phyloP scores from a whole-genome alignment of 345 rosid genomes.

The Mercurialis annua region DNA sequence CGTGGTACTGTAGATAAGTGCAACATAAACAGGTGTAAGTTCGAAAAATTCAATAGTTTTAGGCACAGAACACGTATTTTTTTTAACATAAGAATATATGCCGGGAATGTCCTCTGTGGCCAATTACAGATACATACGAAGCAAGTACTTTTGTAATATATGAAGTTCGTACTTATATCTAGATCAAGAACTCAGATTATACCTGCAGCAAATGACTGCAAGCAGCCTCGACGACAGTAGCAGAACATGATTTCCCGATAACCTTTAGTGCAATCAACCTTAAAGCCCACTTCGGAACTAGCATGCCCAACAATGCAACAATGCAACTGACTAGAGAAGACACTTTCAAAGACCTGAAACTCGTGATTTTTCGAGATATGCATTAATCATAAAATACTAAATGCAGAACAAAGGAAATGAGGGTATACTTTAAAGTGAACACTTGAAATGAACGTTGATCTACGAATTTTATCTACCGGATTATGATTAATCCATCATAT shows the following conservation, averaged over 20 bases:
- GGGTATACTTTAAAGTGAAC: neutral
- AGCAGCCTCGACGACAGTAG: conserved; percentile 55
- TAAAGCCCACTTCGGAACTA: conserved; percentile 49
- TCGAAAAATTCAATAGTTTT: neutral
- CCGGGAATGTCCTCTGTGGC: too few relatives aligned
- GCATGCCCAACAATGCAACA: conserved; percentile 44
- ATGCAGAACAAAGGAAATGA: neutral
- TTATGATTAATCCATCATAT: too few relatives aligned
- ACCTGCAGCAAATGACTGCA: conserved; percentile 72
- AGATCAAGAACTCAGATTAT: neutral
- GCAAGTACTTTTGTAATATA: neutral
- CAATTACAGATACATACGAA: too few relatives aligned
- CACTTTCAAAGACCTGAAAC: conserved; percentile 61
- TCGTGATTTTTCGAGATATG: conserved; percentile 9
- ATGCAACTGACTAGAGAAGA: conserved; percentile 44
- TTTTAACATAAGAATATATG: neutral
- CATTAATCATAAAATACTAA: neutral
- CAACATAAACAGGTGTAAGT: neutral
- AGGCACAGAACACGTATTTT: neutral
- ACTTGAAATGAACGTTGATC: neutral
- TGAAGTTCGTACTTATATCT: neutral
- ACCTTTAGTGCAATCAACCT: conserved; percentile 40
- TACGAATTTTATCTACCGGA: neutral
- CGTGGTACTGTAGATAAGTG: conserved; percentile 56
- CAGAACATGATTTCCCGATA: conserved; percentile 70